A percentile compares a stretch with the other conserved stretches of the same genome.
Evolutionary conservation across 371 early-diverging fungal species (phyloP).

Genomic region (Mucor sp.): DNA sequence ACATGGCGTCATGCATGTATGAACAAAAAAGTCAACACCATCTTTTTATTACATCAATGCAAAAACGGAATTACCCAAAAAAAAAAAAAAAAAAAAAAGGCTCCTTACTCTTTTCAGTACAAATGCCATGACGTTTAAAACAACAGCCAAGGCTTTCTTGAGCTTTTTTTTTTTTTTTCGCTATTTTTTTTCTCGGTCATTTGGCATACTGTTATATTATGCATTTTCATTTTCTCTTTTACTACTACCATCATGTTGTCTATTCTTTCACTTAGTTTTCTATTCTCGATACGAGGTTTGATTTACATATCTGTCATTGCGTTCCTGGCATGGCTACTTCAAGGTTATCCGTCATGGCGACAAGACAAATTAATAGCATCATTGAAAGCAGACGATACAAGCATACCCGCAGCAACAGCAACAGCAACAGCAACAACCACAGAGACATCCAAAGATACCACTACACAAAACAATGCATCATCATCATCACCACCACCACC

Average conservation of each 20-base stretch:
- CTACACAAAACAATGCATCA: neutral
- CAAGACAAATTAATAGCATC: neutral
- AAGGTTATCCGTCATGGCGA: slow-evolving; percentile 22
- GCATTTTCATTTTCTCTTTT: slow-evolving; percentile 1
- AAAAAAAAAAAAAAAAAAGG: too few relatives aligned
- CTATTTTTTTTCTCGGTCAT: neutral
- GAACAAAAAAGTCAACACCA: too few relatives aligned
- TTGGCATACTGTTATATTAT: neutral
- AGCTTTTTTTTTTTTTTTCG: slow-evolving; percentile 4
- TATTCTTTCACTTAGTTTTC: neutral
- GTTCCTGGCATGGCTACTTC: slow-evolving; percentile 8
- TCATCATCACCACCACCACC: neutral
- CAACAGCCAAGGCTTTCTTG: slow-evolving; percentile 6
- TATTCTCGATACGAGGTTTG: slow-evolving; percentile 22
- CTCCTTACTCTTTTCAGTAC: neutral
- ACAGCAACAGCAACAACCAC: neutral
- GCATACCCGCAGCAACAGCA: neutral
- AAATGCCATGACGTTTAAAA: slow-evolving; percentile 1
- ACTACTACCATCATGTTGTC: neutral
- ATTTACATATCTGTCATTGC: slow-evolving; percentile 5
- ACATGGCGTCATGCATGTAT: too few relatives aligned
- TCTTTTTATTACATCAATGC: too few relatives aligned
- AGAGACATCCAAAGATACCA: neutral
- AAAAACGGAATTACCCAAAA: too few relatives aligned
- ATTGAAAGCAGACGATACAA: neutral